Evolutionary conservation across 176 grass and related monocot species (phyloP).

Genomic region (Bonia amplexicaulis): DNA sequence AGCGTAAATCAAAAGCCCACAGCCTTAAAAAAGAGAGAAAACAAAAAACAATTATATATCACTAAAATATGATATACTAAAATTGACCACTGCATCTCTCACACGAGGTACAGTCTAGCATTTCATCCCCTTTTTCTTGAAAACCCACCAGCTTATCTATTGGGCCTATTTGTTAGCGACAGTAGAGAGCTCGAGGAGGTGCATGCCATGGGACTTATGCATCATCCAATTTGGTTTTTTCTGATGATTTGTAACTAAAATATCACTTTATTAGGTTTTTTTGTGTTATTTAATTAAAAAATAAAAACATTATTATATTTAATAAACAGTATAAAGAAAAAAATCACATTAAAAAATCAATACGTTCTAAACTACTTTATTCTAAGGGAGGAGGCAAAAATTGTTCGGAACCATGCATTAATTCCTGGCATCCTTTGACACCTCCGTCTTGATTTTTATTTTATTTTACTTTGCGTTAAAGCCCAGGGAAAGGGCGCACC

Average conservation of each 20-base stretch:
- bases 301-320: too few relatives aligned
- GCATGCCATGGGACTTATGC: neutral
- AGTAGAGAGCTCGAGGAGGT: conserved; percentile 13
- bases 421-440: neutral
- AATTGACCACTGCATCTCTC: neutral
- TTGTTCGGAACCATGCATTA: neutral
- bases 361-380: too few relatives aligned
- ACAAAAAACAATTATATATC: neutral
- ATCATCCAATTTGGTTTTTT: too few relatives aligned
- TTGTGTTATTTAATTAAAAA: too few relatives aligned
- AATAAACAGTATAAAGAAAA: too few relatives aligned
- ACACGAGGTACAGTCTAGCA: neutral
- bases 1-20: too few relatives aligned
- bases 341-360: too few relatives aligned
- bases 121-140: fast-evolving
- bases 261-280: too few relatives aligned
- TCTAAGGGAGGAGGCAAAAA: too few relatives aligned
- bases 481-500: conserved; percentile 5
- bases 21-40: too few relatives aligned
- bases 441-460: neutral
- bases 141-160: fast-evolving
- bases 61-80: neutral
- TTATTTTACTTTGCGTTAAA: neutral
- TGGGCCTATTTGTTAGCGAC: neutral
- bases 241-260: too few relatives aligned